A percentile compares a stretch with the other conserved stretches of the same genome.
Evolutionary conservation across 148 eudicot genomes (phyloP).

Genomic region (Rhododendron ferrugineum): DNA sequence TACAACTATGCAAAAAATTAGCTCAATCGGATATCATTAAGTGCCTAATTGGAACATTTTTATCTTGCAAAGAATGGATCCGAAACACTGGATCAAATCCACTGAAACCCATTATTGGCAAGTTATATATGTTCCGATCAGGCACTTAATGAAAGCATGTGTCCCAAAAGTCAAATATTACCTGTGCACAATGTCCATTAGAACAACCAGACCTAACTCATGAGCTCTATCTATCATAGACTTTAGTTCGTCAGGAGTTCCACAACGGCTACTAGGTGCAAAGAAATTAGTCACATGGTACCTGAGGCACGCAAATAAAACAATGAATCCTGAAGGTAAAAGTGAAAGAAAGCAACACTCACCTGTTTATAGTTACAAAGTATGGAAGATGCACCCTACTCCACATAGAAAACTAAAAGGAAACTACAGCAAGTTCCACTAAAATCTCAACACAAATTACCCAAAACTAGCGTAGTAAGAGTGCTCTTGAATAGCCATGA

Average conservation of each 20-base stretch:
- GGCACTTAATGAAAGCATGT: background rate
- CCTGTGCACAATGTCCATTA: constrained; percentile 99
- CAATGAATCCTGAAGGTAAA: constrained; percentile 5
- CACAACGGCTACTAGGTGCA: constrained; percentile 99
- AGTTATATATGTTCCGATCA: too few species aligned
- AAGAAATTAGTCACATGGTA: constrained; percentile 97
- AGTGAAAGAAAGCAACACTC: constrained; percentile 4
- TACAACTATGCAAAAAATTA: too few species aligned
- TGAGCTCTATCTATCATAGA: constrained; percentile 98
- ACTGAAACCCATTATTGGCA: too few species aligned
- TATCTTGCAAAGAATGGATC: too few species aligned
- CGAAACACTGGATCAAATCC: too few species aligned
- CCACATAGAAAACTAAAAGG: background rate
- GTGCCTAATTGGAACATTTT: too few species aligned
- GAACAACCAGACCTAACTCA: constrained; percentile 87
- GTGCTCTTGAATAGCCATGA: constrained; percentile 99
- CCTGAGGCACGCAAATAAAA: constrained; percentile 36
- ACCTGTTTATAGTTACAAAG: background rate
- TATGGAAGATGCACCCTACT: constrained; percentile 1
- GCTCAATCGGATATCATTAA: too few species aligned
- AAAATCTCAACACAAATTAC: constrained; percentile 25
- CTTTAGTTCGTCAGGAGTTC: constrained; percentile 96
- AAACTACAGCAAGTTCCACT: background rate
- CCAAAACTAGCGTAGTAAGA: constrained; percentile 98
- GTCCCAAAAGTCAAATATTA: constrained; percentile 16